Base-by-base conservation (phyloP, 1,284 basidiomycete genomes). In the Apiotrichum sp. region DNA sequence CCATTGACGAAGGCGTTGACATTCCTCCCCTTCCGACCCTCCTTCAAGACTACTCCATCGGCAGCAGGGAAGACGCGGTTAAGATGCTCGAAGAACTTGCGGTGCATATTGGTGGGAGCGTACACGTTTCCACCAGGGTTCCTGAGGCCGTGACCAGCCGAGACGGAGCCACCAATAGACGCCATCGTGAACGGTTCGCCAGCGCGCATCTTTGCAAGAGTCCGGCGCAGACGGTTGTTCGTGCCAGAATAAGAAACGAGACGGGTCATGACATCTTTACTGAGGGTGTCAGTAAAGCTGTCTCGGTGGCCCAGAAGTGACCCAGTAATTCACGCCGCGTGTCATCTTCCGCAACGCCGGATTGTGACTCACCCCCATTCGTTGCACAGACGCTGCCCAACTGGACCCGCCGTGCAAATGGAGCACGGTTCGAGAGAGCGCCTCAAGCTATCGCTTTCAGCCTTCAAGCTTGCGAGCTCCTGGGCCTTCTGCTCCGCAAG, bases 71-170 rank as follows among this genome's bases (percentile, higher is more conserved):
- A 75, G 2, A 63, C 58, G 8, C 13, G 39, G 56, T 72, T 62
- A 35, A 75, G 61, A 47, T 70, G 63, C n/a, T 69, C 62, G 50
- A 73, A 75, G 9, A 74, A 52, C n/a, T 64, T 62, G 3, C 61
- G 43, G 58, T 73, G 65, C 53, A 75, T 60, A 54, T 70, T 72
- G 14, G 47, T 36, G 1, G 60, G 59, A 9, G 58, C 60, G 54
- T 66, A 57, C 13, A 61, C 53, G 3, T 51, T 52, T 10, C 48
- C 50, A 33, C 14, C 33, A 3, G 6, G 22, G 29, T 52, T 46
- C 22, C 22, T 22, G 9, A 70, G 50, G n/a, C 68, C 67, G 41
- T 65, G 63, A 11, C 69, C 71, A 32, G 58, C 57, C 2, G 71
- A 71, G 4, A 73, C 68, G 59, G 65, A 41, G 3, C 46, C 46